Base-by-base conservation (phyloP, 2,329 filamentous ascomycete species). In the Neonectria coccinea region DNA sequence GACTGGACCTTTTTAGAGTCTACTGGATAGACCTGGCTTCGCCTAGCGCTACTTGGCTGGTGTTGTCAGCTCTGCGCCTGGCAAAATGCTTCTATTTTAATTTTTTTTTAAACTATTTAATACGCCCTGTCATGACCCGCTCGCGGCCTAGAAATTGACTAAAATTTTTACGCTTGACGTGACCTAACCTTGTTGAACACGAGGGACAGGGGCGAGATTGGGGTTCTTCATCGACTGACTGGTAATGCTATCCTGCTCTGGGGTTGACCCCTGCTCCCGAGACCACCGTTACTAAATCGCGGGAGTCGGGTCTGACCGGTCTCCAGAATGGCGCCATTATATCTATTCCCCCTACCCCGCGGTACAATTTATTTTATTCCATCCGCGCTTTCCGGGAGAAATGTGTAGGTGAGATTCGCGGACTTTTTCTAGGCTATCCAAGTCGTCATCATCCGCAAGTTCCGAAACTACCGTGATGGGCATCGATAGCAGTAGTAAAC, bases 351-450 rank as follows among this genome's bases (percentile, higher is more conserved):
- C 41, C 41, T 44, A 44, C 41, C 41, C 41, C 41, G 41, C 41
- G 41, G 41, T 44, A 44, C 41, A 44, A 44, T 44, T 44, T 44
- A 44, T 44, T 44, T 44, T 44, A 44, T 44, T 44, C 41, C 41
- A 44, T 44, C 41, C 41, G 41, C 41, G 41, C 11, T 44, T 44
- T 44, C 41, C 41, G 41, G 22, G 41, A 44, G 41, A 44, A 44
- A 44, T 44, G 41, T 44, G 41, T 44, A 44, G 41, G 41, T 44
- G n/a, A 44, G 41, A 44, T 44, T 44, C 41, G 41, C 41, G 20
- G n/a, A 44, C 18, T 18, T 44, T 44, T 22, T 44, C 41, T 22
- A 44, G 41, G 41, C 41, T 44, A 44, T 44, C 41, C 41, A 22
- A 44, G 18, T 22, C 18, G 18, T 44, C 4, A 18, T 22, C 41